phyloP scores from a whole-genome alignment of 2,329 filamentous ascomycete genomes.

The Epichloe sp. region DNA sequence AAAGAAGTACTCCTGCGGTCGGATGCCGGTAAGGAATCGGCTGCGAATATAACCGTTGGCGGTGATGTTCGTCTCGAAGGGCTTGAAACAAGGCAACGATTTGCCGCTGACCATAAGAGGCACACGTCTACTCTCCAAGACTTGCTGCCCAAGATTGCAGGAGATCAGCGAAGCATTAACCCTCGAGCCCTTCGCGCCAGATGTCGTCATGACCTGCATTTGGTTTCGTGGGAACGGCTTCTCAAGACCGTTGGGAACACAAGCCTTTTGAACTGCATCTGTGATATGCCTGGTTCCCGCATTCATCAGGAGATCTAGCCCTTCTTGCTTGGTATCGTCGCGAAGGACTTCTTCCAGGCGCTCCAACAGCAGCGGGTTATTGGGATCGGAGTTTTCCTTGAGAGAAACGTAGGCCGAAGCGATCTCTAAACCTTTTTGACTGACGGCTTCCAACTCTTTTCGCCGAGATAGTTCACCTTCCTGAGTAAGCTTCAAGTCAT shows the following conservation, averaged over 20 bases:
- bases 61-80: constrained; percentile 77
- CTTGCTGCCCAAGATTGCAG: constrained; percentile 92
- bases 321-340: constrained; percentile 81
- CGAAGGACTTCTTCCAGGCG: constrained; percentile 82
- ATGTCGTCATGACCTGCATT: constrained; percentile 98
- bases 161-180: constrained; percentile 98
- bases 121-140: constrained; percentile 86
- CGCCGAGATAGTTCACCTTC: constrained; percentile 62
- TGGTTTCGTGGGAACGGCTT: constrained; percentile 95
- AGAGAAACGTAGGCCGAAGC: constrained; percentile 83
- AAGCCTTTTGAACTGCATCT: constrained; percentile 61
- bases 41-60: constrained; percentile 91
- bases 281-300: constrained; percentile 57
- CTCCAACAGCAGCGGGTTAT: constrained; percentile 57
- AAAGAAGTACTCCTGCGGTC: constrained; percentile 97
- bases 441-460: constrained; percentile 53
- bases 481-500: constrained; percentile 77
- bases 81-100: constrained; percentile 83
- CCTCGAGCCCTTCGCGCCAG: constrained; percentile 81
- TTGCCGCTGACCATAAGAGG: constrained; percentile 98
- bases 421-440: constrained; percentile 60
- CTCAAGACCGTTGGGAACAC: constrained; percentile 68
- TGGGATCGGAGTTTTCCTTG: constrained; percentile 47
- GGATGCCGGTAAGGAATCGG: constrained; percentile 94
- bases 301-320: constrained; percentile 81